A percentile compares a stretch with the other conserved stretches of the same genome.
Conservation (phyloP, 2,329 filamentous ascomycete genomes). For the Boeremia lycopersici region DNA sequence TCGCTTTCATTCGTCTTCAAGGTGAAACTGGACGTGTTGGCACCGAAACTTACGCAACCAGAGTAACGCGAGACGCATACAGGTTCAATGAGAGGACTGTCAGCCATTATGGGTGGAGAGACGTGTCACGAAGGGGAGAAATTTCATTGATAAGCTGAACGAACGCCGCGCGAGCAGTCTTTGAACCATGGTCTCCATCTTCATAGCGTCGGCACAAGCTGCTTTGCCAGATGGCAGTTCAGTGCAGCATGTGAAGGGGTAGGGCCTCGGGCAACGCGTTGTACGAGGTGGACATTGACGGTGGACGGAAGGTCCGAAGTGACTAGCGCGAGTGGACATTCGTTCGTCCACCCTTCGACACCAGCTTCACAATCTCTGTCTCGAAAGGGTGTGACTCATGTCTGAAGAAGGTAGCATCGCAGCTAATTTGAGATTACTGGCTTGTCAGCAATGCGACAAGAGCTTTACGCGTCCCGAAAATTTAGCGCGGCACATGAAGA, state of each 20-base stretch:
- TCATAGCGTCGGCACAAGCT: background rate
- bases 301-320: background rate
- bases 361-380: background rate
- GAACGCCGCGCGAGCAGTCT: background rate
- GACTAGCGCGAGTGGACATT: background rate
- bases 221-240: background rate
- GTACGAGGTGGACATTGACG: slow-evolving; percentile 2
- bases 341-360: background rate
- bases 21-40: background rate
- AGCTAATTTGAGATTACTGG: background rate
- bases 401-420: background rate
- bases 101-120: background rate
- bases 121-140: no score
- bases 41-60: background rate
- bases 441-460: slow-evolving; percentile 8
- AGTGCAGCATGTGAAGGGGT: background rate
- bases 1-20: background rate
- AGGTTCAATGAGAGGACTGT: background rate
- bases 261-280: background rate
- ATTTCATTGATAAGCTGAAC: background rate
- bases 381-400: background rate
- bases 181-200: background rate
- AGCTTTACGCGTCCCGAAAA: slow-evolving; percentile 13
- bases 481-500: slow-evolving; percentile 13
- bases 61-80: background rate